Percentiles rank a stretch among this genome's conserved stretches.
These are phyloP conservation scores for Urostyla sp. DNA, from an alignment of 73 alveolate genomes.

Conservation along the genomic window DNA sequence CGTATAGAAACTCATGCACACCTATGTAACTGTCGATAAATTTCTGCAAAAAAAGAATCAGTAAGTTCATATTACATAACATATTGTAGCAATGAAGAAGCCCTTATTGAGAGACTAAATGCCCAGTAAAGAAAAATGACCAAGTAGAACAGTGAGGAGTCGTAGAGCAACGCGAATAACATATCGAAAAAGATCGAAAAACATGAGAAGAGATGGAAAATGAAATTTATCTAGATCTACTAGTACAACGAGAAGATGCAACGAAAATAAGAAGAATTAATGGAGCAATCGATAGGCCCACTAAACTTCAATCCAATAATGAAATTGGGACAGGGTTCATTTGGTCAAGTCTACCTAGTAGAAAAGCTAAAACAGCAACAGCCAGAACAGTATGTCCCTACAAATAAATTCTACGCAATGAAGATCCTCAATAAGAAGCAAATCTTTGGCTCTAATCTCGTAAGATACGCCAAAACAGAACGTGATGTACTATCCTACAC, in stretches of 20 bases:
- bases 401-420: conserved; percentile 82
- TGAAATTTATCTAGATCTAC: conserved; percentile 55
- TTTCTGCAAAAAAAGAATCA: conserved; percentile 24
- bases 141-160: not conserved
- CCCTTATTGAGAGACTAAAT: conserved; percentile 40
- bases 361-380: conserved; percentile 49
- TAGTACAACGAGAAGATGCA: conserved; percentile 41
- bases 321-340: conserved; percentile 84
- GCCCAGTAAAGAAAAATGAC: conserved; percentile 2
- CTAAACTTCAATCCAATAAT: conserved; percentile 62
- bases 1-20: conserved; percentile 62
- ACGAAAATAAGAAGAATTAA: conserved; percentile 25
- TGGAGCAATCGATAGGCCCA: conserved; percentile 56
- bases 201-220: conserved; percentile 61
- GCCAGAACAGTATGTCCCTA: not conserved
- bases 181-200: conserved; percentile 37
- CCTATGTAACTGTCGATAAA: conserved; percentile 53
- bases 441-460: conserved; percentile 84
- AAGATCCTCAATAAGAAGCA: conserved; percentile 79
- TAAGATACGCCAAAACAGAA: conserved; percentile 94
- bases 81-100: conserved; percentile 45
- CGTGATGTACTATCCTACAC: conserved; percentile 92
- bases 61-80: not conserved
- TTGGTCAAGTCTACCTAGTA: conserved; percentile 89
- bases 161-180: not conserved